Base-by-base conservation (phyloP, 1,284 basidiomycete genomes). In the Moniliophthora roreri region DNA sequence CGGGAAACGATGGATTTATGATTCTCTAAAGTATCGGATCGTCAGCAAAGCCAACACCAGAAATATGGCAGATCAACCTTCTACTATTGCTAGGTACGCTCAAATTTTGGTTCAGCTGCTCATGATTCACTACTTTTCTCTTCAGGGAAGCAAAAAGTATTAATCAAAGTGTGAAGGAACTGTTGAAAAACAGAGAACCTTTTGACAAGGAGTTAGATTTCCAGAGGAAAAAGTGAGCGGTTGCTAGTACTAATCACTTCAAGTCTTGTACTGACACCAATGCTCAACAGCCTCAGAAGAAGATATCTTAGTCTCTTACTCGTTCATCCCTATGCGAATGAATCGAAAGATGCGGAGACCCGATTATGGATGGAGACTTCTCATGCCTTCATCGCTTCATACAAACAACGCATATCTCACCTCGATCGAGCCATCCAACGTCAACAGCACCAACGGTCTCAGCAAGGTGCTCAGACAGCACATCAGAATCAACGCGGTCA, bases 301-400 rank as follows among this genome's bases (percentile, higher is more conserved):
- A 81, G 82, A 36, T 88, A 93, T 68, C 75, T 94, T 47, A 81
- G 79, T 34, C 72, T 95, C 28, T 77, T 96, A 16, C 84, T 95
- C 60, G 70, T 84, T 21, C 79, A 93, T 63, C 87, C 91, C 0
- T 84, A 84, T 56, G 80, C 85, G 42, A 82, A 81, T 45, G 88
- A 93, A 67, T 85, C 89, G 35, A 87, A 87, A 66, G 88, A 90
- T 70, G 83, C 87, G 40, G 91, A 95, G 64, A 88, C 79, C 42
- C 83, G 87, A 52, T 78, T 97, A 9, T 97, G 95, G 94, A 89
- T 94, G 80, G 87, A 93, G 63, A 96, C 94, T 0, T 91, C 92
- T 18, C 91, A 98, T 71, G 77, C 83, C 36, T 83, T 95, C 69
- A 97, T 98, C 61, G 75, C 86, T 23, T 77, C 82, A 32, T 96